Conservation (phyloP, 2,329 filamentous ascomycete species). For the Mollisia scopiformis region DNA sequence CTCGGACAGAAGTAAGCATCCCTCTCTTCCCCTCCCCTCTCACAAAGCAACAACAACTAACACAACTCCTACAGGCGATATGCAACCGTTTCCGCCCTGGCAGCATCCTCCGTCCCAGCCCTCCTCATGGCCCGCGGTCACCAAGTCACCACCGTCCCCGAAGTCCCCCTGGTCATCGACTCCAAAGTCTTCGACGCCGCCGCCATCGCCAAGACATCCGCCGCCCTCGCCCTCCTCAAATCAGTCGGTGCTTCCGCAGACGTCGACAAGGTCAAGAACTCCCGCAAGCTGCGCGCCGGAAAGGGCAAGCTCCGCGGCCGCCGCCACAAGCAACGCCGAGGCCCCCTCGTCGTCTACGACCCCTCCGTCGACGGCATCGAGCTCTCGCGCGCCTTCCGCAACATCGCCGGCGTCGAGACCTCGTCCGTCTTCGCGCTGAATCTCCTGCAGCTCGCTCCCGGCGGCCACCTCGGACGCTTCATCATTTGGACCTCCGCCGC, state of each 20-base stretch:
- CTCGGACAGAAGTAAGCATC: slow-evolving; percentile 83
- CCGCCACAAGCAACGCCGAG: slow-evolving; percentile 96
- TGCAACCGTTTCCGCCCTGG: slow-evolving; percentile 95
- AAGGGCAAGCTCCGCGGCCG: slow-evolving; percentile 99
- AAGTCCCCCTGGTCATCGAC: slow-evolving; percentile 96
- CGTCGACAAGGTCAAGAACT: slow-evolving; percentile 92
- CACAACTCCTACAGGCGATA: slow-evolving; percentile 81
- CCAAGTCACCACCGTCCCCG: slow-evolving; percentile 87
- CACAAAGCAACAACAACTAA: slow-evolving; percentile 32
- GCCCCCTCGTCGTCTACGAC: slow-evolving; percentile 97
- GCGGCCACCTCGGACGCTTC: slow-evolving; percentile 98
- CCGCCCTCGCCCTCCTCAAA: slow-evolving; percentile 84
- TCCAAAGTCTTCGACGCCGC: slow-evolving; percentile 83
- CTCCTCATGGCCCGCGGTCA: slow-evolving; percentile 97
- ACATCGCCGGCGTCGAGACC: slow-evolving; percentile 98
- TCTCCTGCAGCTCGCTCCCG: slow-evolving; percentile 98
- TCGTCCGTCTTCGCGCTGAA: slow-evolving; percentile 92
- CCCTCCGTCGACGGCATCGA: slow-evolving; percentile 94
- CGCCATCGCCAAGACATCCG: slow-evolving; percentile 84
- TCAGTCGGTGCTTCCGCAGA: slow-evolving; percentile 88
- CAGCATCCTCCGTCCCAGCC: slow-evolving; percentile 92
- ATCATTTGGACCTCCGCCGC: slow-evolving; percentile 98
- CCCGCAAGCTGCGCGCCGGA: slow-evolving; percentile 95
- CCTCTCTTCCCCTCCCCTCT: neutral
- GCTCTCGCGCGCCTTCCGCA: slow-evolving; percentile 93